Evolutionary conservation across 2,329 filamentous ascomycete species (phyloP).

Genomic region (Claviceps pusilla): DNA sequence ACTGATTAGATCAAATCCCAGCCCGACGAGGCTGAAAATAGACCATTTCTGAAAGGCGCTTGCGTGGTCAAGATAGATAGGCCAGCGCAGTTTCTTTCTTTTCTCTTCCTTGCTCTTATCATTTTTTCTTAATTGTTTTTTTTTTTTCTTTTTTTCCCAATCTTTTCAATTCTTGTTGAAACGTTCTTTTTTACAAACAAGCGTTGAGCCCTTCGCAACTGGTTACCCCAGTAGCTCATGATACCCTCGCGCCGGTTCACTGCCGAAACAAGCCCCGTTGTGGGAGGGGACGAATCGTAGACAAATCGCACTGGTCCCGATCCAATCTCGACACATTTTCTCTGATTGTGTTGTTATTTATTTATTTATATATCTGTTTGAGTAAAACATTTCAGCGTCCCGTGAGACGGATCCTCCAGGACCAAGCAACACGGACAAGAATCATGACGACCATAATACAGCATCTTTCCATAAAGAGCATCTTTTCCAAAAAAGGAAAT

Average conservation of each 20-base stretch:
- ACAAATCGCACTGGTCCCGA: background rate
- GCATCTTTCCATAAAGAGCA: no score
- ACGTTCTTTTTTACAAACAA: no score
- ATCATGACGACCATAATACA: no score
- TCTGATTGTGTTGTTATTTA: background rate
- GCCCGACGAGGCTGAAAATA: background rate
- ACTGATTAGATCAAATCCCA: no score
- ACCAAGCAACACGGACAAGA: background rate
- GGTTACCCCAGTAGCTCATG: no score
- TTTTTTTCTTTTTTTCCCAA: no score
- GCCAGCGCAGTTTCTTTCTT: background rate
- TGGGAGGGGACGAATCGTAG: background rate
- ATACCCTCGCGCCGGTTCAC: background rate
- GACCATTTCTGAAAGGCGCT: background rate
- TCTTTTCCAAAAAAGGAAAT: no score
- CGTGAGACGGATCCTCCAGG: background rate
- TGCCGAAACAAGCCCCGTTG: background rate
- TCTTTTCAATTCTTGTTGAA: no score
- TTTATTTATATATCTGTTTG: no score
- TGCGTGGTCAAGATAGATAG: background rate
- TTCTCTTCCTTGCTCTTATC: no score
- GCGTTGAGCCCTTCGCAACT: no score
- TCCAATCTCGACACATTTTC: background rate
- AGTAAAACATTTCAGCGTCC: background rate
- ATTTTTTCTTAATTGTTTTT: no score